Evolutionary conservation across 1,284 basidiomycete genomes (phyloP), one percentile per base, ranked within the genome.

Genomic region (Leucoagaricus sp.): DNA sequence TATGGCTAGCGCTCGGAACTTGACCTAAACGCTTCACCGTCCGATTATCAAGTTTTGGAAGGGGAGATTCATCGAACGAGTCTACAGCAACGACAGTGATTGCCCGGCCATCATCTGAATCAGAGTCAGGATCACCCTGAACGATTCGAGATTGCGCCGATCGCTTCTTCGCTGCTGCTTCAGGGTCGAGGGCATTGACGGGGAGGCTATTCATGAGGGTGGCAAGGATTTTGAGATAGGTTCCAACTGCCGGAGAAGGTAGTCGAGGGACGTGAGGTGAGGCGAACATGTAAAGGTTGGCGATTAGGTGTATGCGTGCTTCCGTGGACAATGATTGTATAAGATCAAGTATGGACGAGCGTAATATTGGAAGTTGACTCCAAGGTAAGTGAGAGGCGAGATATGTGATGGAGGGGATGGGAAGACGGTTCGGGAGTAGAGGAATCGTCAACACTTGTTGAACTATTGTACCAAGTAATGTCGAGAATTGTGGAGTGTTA

Each of bases 391-490:
- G 63, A 3, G 74, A 67, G 5, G 75, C 73, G 25, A 81, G 66
- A 23, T 65, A 60, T 1, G 73, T 71, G 15, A 90, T 75, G 25
- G 79, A 72, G 7, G 70, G 59, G 8, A 89, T 67, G 10, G 87
- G 82, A 23, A 92, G 72, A 7, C 87, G 83, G 66, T 90, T 86
- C 1, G 84, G 88, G 1, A 91, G 77, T 0, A 87, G 71, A 1
- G 84, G 84, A 45, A 91, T 78, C 5, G 83, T 78, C 52, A 90
- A 72, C 53, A 92, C 81, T 56, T 75, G 67, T 3, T 69, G 64
- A 41, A 85, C 61, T 36, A 86, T 64, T 17, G 69, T 68, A 17
- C 63, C 70, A 46, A 78, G 69, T 48, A 65, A 71, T 48, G 58
- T 65, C 5, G 62, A 31, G 59, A 73, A 76, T 42, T 72, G 68